These are phyloP conservation scores for Aspergillus ostianus DNA, from an alignment of 495 filamentous ascomycete genomes.

Conservation along the genomic window DNA sequence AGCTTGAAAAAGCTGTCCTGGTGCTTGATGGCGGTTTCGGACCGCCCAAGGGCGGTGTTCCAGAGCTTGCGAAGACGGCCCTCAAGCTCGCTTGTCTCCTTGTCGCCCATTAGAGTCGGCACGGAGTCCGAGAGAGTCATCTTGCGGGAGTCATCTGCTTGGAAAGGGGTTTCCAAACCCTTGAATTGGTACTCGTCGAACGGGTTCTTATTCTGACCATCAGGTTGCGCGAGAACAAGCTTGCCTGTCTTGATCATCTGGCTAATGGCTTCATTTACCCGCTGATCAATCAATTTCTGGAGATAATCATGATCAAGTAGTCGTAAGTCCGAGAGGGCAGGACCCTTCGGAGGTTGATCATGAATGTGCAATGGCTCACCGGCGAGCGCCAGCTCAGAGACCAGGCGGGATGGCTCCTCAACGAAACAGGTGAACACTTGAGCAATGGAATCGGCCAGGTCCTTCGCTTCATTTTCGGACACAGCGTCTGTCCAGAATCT, in stretches of 20 bases:
- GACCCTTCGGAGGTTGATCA: not conserved
- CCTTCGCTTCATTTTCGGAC: slow-evolving; percentile 38
- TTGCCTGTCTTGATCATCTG: slow-evolving; percentile 40
- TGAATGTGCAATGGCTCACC: slow-evolving; percentile 1
- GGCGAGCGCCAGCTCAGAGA: slow-evolving; percentile 25
- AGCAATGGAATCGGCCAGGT: slow-evolving; percentile 31
- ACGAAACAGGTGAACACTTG: slow-evolving; percentile 37
- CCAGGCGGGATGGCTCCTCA: slow-evolving; percentile 23
- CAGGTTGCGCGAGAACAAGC: slow-evolving; percentile 24
- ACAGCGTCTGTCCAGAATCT: slow-evolving; percentile 49
- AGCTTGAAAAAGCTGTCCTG: slow-evolving; percentile 50
- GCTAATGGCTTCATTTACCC: slow-evolving; percentile 40
- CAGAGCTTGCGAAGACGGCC: slow-evolving; percentile 45
- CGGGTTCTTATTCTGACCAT: slow-evolving; percentile 15
- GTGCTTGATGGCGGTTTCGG: slow-evolving; percentile 36
- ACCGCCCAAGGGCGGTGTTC: slow-evolving; percentile 44
- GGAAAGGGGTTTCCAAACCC: slow-evolving; percentile 24
- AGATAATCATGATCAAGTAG: slow-evolving; percentile 30
- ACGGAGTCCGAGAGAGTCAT: slow-evolving; percentile 15
- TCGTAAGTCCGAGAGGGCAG: not conserved
- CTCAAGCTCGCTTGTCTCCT: slow-evolving; percentile 22
- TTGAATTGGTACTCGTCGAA: slow-evolving; percentile 8
- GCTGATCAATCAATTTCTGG: slow-evolving; percentile 39
- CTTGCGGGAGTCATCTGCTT: not conserved
- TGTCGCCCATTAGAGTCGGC: slow-evolving; percentile 16